phyloP scores from a whole-genome alignment of 208 protist genomes.

The Trypanosoma boissoni region DNA sequence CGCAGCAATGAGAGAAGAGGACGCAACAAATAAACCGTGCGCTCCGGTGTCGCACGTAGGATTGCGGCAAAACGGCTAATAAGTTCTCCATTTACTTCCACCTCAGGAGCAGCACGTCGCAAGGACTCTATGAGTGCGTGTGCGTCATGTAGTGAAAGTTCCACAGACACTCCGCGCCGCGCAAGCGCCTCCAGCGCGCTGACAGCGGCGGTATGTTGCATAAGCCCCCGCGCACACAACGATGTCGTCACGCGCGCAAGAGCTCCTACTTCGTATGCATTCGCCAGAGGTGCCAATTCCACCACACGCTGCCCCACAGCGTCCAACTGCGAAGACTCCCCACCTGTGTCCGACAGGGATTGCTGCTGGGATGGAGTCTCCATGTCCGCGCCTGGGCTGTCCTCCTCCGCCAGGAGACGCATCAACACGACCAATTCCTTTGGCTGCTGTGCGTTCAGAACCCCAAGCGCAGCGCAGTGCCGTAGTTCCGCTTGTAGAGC shows the following conservation, averaged over 20 bases:
- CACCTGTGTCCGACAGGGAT: background rate
- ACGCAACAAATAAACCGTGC: constrained; percentile 16
- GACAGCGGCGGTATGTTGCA: constrained; percentile 5
- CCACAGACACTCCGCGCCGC: constrained; percentile 4
- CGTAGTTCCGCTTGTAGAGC: constrained; percentile 19
- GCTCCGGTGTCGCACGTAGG: constrained; percentile 14
- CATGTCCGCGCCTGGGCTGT: no score
- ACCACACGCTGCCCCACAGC: constrained; percentile 14
- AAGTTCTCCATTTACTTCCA: constrained; percentile 5
- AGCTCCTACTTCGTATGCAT: constrained; percentile 36
- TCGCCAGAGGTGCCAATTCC: constrained; percentile 19
- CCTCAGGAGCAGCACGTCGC: background rate
- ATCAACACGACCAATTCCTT: constrained; percentile 34
- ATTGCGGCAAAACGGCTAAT: constrained; percentile 9
- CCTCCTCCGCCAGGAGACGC: no score
- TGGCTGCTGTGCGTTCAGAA: constrained; percentile 17
- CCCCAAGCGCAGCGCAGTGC: constrained; percentile 11
- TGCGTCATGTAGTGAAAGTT: constrained; percentile 18
- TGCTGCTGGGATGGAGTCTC: background rate
- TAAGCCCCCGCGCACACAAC: background rate
- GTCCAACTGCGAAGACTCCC: constrained; percentile 5
- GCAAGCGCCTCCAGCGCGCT: constrained; percentile 14
- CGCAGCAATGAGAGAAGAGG: constrained; percentile 21
- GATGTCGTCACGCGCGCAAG: constrained; percentile 32
- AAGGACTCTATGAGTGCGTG: constrained; percentile 24